Evolutionary conservation across 768 basidiomycete species (phyloP).

Genomic region (Chalciporus sphaerocephalus): DNA sequence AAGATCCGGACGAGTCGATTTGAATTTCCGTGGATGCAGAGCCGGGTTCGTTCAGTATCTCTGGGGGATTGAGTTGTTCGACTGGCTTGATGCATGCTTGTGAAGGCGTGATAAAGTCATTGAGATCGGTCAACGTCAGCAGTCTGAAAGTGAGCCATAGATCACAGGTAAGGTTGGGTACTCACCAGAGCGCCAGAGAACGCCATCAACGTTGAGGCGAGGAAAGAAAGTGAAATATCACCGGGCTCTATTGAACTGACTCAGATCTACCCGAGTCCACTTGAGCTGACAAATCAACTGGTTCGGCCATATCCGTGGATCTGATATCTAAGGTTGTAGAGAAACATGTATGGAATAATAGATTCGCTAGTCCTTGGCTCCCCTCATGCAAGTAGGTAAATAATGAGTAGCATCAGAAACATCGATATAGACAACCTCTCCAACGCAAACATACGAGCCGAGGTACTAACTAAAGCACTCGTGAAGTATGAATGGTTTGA

Average conservation of each 20-base stretch:
- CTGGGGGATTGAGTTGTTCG: constrained; percentile 44
- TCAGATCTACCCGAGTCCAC: neutral
- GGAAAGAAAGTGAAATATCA: neutral
- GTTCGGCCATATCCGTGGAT: no score
- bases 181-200: constrained; percentile 84
- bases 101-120: constrained; percentile 94
- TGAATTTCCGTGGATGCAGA: constrained; percentile 74
- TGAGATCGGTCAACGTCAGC: constrained; percentile 88
- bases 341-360: neutral
- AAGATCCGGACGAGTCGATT: constrained; percentile 79
- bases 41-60: constrained; percentile 37
- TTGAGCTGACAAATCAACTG: neutral
- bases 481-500: constrained; percentile 52
- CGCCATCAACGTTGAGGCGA: constrained; percentile 49
- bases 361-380: neutral
- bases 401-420: neutral
- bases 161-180: neutral
- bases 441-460: neutral
- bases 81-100: constrained; percentile 98
- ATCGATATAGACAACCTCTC: neutral
- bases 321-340: neutral
- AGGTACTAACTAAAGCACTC: constrained; percentile 16
- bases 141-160: constrained; percentile 8
- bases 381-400: neutral
- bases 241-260: no score